These are phyloP conservation scores for Miscanthus lutarioriparius DNA, from an alignment of 176 grass and related monocot species.

Conservation along the genomic window DNA sequence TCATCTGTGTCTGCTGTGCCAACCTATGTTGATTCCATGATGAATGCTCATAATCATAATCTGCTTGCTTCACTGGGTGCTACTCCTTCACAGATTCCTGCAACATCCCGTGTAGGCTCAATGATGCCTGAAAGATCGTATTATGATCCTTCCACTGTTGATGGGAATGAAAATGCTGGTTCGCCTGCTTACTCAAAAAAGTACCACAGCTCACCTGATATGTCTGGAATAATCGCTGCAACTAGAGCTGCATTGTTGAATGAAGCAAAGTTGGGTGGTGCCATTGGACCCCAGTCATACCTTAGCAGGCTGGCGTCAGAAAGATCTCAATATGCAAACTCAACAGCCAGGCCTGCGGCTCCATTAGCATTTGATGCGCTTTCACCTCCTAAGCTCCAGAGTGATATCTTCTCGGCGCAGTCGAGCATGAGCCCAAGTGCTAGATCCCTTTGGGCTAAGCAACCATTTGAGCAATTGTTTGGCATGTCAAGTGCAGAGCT, in stretches of 20 bases:
- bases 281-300: slow-evolving; percentile 65
- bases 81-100: slow-evolving; percentile 60
- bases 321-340: slow-evolving; percentile 61
- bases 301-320: slow-evolving; percentile 65
- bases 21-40: slow-evolving; percentile 54
- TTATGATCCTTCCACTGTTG: slow-evolving; percentile 66
- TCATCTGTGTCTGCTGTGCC: slow-evolving; percentile 47
- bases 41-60: slow-evolving; percentile 60
- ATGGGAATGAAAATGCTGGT: slow-evolving; percentile 49
- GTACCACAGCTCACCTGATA: slow-evolving; percentile 98
- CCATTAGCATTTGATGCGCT: slow-evolving; percentile 72
- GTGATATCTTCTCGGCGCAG: slow-evolving; percentile 59
- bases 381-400: slow-evolving; percentile 57
- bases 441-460: slow-evolving; percentile 91
- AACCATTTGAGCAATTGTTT: slow-evolving; percentile 91
- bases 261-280: slow-evolving; percentile 64
- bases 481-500: slow-evolving; percentile 54
- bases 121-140: slow-evolving; percentile 63
- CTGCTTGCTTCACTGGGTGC: slow-evolving; percentile 59
- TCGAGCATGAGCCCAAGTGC: slow-evolving; percentile 53
- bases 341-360: slow-evolving; percentile 50
- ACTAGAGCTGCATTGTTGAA: slow-evolving; percentile 65
- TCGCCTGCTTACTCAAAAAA: slow-evolving; percentile 79
- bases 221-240: slow-evolving; percentile 94
- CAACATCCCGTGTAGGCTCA: slow-evolving; percentile 50